phyloP scores from a whole-genome alignment of 371 early-diverging fungal genomes.

The Mucor sp. region DNA sequence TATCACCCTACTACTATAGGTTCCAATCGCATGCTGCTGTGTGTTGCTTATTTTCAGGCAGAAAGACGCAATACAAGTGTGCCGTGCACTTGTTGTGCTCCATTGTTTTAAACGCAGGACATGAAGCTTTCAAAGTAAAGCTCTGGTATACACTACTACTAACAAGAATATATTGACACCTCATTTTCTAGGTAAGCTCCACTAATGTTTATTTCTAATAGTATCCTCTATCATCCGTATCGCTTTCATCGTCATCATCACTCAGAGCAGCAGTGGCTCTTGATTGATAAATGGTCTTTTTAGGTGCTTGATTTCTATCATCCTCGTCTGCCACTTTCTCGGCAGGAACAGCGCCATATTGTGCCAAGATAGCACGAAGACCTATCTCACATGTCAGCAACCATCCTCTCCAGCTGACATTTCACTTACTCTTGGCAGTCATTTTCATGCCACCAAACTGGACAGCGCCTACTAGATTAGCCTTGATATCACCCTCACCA shows the following conservation, averaged over 20 bases:
- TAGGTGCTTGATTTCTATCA: conserved; percentile 14
- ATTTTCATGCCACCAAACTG: conserved; percentile 82
- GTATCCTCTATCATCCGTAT: conserved; percentile 52
- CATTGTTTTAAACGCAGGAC: no score
- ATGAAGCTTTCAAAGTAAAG: no score
- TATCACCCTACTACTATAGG: no score
- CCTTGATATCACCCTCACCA: conserved; percentile 81
- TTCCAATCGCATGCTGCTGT: no score
- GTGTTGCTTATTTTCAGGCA: no score
- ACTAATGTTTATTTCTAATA: conserved; percentile 22
- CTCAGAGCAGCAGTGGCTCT: conserved; percentile 60
- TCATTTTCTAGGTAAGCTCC: no score
- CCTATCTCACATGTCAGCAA: conserved; percentile 16
- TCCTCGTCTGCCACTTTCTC: conserved; percentile 34
- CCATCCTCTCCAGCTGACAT: not conserved
- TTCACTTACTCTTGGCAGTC: conserved; percentile 62
- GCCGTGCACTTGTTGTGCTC: no score
- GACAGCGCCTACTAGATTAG: conserved; percentile 82
- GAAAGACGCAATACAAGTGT: no score
- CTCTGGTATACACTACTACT: no score
- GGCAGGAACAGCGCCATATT: conserved; percentile 46
- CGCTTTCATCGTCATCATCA: conserved; percentile 60
- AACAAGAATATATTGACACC: no score
- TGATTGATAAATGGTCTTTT: conserved; percentile 46
- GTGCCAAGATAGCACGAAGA: conserved; percentile 39